phyloP scores from a whole-genome alignment of 495 filamentous ascomycete species.

The Aspergillus mulundensis region DNA sequence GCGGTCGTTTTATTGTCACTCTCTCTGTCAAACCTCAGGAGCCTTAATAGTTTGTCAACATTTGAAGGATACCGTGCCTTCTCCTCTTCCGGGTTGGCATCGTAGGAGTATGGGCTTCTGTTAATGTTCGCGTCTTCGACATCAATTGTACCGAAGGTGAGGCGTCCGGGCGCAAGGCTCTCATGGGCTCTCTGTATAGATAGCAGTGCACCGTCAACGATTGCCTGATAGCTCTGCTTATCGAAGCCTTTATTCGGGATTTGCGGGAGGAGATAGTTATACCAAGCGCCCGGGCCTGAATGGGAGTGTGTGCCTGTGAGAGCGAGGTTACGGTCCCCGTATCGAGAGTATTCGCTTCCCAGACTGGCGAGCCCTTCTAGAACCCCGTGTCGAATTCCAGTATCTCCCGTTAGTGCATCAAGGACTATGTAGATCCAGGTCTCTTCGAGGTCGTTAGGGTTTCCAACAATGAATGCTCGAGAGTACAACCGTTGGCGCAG shows the following conservation, averaged over 20 bases:
- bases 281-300: slow-evolving; percentile 87
- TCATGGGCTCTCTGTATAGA: slow-evolving; percentile 82
- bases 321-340: slow-evolving; percentile 80
- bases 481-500: slow-evolving; percentile 87
- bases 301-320: slow-evolving; percentile 93
- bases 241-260: slow-evolving; percentile 89
- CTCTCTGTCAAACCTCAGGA: slow-evolving; percentile 73
- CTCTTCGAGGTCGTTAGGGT: slow-evolving; percentile 58
- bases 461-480: slow-evolving; percentile 83
- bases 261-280: slow-evolving; percentile 94
- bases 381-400: slow-evolving; percentile 82
- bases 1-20: slow-evolving; percentile 72
- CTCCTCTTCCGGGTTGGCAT: slow-evolving; percentile 81
- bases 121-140: slow-evolving; percentile 84
- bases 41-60: slow-evolving; percentile 83
- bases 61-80: slow-evolving; percentile 66
- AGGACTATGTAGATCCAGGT: slow-evolving; percentile 86
- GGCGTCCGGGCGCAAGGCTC: slow-evolving; percentile 63
- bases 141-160: slow-evolving; percentile 70
- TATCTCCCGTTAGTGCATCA: slow-evolving; percentile 87
- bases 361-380: slow-evolving; percentile 63
- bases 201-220: slow-evolving; percentile 79
- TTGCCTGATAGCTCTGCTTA: slow-evolving; percentile 81
- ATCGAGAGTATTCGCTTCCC: slow-evolving; percentile 66
- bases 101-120: slow-evolving; percentile 84